Evolutionary conservation across 192 early-diverging fungal species (phyloP), one percentile per base, ranked within the genome.

Genomic region (Rhizophagus sp.): DNA sequence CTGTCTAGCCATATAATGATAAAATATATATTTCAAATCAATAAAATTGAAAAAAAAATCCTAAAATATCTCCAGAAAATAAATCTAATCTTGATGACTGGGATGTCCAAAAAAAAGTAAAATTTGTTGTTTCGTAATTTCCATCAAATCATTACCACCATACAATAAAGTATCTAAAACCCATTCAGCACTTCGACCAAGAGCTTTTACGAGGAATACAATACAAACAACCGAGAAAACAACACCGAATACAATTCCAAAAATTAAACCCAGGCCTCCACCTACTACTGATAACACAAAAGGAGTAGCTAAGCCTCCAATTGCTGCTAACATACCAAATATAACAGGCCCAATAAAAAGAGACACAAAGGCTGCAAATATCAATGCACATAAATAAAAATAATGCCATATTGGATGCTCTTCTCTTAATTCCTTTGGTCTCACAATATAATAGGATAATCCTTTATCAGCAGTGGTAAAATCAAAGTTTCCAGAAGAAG

Each of bases 401-500:
- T 79, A 79, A 62, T 79, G 78, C 78, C 66, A 79, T 8, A 79
- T 52, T 71, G 44, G 65, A 70, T 79, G 78, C n/a, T 69, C 67
- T 25, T 69, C 33, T 61, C 78, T 67, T 34, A 79, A 49, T 62
- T 79, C 50, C n/a, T 34, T 13, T 22, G 78, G 78, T n/a, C 70
- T 69, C 7, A 25, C 7, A 10, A 79, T 71, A 57, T 71, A 79
- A 49, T 68, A 27, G 7, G 65, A 25, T 33, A 78, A 22, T 15
- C 27, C 24, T 49, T 67, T 50, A 22, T 63, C 63, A 36, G 33
- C 15, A 57, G 15, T 57, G 52, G 5, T 57, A 57, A 22, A 57
- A 57, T 57, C 17, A 22, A 22, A 7, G 52, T 17, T 22, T 19
- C 15, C 13, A 17, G 50, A 52, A 2, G 52, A 57, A 5, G 17